Evolutionary conservation across 139 green algal species (phyloP).

Genomic region (Asterochloris sp.): DNA sequence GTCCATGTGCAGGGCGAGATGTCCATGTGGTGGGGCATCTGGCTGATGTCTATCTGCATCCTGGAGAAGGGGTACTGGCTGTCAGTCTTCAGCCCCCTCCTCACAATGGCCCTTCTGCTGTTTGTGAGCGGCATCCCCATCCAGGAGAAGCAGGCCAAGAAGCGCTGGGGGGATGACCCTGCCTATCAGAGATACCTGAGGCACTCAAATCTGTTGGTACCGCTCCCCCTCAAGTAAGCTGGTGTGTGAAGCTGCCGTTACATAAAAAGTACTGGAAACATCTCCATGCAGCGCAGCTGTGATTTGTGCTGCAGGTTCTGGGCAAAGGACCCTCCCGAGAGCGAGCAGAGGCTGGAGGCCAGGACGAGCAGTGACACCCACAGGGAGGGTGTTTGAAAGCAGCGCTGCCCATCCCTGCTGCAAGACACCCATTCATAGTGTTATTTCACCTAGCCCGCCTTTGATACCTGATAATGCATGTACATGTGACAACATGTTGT

Average conservation of each 20-base stretch:
- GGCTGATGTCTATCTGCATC: constrained; percentile 41
- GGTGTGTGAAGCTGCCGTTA: neutral
- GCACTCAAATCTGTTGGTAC: constrained; percentile 44
- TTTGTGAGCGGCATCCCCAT: constrained; percentile 71
- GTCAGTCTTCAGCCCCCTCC: constrained; percentile 55
- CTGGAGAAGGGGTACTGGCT: constrained; percentile 27
- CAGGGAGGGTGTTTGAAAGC: too few species aligned
- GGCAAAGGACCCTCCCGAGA: too few species aligned
- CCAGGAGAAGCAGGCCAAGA: constrained; percentile 48
- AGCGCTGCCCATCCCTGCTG: too few species aligned
- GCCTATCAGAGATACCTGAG: constrained; percentile 23
- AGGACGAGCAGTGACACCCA: too few species aligned
- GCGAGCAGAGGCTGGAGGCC: too few species aligned
- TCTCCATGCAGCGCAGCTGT: too few species aligned
- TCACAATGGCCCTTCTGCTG: constrained; percentile 65
- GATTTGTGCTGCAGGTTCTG: too few species aligned
- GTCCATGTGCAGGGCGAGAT: neutral
- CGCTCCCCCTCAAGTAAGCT: constrained; percentile 45
- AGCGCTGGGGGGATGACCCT: constrained; percentile 53
- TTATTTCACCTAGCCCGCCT: too few species aligned
- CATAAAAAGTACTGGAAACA: neutral
- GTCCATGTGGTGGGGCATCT: constrained; percentile 60
- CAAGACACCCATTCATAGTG: too few species aligned
- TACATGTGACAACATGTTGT: too few species aligned
- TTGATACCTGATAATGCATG: too few species aligned